Conservation (phyloP, 1,284 basidiomycete species). For the Ustilago tritici region DNA sequence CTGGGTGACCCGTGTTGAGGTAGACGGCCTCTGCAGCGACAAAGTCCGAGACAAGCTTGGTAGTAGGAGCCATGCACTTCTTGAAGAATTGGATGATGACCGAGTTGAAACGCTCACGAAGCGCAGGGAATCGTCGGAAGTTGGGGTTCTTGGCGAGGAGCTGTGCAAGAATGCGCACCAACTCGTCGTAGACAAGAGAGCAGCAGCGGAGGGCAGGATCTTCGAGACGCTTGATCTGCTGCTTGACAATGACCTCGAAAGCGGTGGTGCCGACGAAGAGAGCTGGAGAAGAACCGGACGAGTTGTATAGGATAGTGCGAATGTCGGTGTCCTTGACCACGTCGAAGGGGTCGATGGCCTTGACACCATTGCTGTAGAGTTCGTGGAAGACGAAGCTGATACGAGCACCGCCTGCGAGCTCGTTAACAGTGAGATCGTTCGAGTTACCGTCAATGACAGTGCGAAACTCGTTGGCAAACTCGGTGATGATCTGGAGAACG, state of each 20-base stretch:
- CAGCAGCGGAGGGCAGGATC: conserved; percentile 93
- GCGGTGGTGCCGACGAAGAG: conserved; percentile 97
- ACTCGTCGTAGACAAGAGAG: conserved; percentile 97
- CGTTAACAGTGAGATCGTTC: conserved; percentile 95
- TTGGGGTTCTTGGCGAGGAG: conserved; percentile 91
- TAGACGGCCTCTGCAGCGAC: conserved; percentile 98
- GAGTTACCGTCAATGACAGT: conserved; percentile 99
- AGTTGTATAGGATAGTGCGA: conserved; percentile 96
- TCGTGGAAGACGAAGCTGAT: conserved; percentile 99
- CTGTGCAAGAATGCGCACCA: conserved; percentile 99
- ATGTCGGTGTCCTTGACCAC: conserved; percentile 95
- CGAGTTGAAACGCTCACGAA: conserved; percentile 94
- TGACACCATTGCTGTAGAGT: conserved; percentile 91
- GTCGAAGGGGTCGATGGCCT: conserved; percentile 88
- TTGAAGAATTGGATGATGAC: conserved; percentile 94
- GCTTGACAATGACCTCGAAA: conserved; percentile 96
- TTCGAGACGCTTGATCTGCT: conserved; percentile 97
- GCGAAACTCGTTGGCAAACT: conserved; percentile 96
- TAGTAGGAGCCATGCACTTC: conserved; percentile 94
- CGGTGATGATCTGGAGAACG: conserved; percentile 87
- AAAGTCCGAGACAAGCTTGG: conserved; percentile 92
- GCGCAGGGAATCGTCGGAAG: conserved; percentile 90
- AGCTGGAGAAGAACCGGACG: conserved; percentile 94
- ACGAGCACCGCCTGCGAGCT: conserved; percentile 95
- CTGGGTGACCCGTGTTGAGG: conserved; percentile 97